A percentile compares a stretch with the other conserved stretches of the same genome.
phyloP scores from a whole-genome alignment of 2,329 filamentous ascomycete genomes.

The Massarina eburnea region DNA sequence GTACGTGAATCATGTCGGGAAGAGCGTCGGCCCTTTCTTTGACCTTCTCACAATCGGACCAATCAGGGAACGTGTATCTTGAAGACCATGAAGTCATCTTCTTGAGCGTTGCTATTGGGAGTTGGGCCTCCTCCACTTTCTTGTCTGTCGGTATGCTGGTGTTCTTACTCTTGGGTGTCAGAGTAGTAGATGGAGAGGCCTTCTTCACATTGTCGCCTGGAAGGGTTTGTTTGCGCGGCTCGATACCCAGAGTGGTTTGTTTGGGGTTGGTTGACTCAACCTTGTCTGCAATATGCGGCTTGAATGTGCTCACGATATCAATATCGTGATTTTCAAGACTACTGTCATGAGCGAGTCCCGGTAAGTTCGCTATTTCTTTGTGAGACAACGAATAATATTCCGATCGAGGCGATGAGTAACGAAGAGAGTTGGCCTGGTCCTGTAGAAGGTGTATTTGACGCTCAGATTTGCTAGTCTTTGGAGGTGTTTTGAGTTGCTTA shows the following conservation, averaged over 20 bases:
- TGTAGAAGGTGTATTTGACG: constrained; percentile 6
- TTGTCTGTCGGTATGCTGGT: neutral
- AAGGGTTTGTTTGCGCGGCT: no score
- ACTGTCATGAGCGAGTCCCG: constrained; percentile 1
- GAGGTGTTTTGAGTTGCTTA: neutral
- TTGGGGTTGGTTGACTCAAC: constrained; percentile 6
- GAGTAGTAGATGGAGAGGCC: no score
- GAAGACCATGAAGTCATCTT: constrained; percentile 14
- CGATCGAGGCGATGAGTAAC: neutral
- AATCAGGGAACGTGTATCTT: constrained; percentile 21
- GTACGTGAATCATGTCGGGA: constrained; percentile 46
- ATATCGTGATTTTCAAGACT: constrained; percentile 7
- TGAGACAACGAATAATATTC: neutral
- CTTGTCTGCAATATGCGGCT: constrained; percentile 7
- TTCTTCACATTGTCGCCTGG: no score
- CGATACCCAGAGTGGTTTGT: no score
- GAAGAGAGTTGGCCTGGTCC: constrained; percentile 1
- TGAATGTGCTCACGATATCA: constrained; percentile 6
- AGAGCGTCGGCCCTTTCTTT: constrained; percentile 32
- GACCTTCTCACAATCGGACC: constrained; percentile 33
- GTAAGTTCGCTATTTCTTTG: neutral
- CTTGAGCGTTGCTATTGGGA: constrained; percentile 9
- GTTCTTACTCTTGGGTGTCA: neutral
- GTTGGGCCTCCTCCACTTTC: neutral
- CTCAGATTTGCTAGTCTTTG: neutral